Evolutionary conservation across 306 rosid species (phyloP).

Genomic region (Begonia peltatifolia): DNA sequence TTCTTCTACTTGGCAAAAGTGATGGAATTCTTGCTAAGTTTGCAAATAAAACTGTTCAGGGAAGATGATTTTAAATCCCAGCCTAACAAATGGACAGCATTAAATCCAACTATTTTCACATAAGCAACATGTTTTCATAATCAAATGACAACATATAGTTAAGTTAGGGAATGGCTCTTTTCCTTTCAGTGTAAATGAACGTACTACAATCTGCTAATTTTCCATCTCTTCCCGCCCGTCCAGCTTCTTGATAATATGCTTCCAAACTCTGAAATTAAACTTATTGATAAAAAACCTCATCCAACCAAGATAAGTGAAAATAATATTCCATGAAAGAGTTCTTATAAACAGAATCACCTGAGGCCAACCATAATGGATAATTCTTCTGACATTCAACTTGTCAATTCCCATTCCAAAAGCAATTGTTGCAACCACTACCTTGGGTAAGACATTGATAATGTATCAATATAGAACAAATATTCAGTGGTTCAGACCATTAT

Average conservation of each 20-base stretch:
- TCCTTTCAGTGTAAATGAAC: slow-evolving; percentile 5
- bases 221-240: slow-evolving; percentile 97
- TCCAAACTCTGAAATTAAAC: slow-evolving; percentile 64
- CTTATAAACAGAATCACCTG: slow-evolving; percentile 34
- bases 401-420: slow-evolving; percentile 96
- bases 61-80: not conserved
- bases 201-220: slow-evolving; percentile 78
- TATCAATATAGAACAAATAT: no score
- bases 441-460: no score
- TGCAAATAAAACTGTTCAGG: slow-evolving; percentile 55
- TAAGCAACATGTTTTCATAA: not conserved
- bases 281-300: slow-evolving; percentile 9
- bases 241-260: slow-evolving; percentile 96
- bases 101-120: not conserved
- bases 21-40: slow-evolving; percentile 64
- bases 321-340: not conserved
- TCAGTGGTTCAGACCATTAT: no score
- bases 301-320: not conserved
- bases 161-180: no score
- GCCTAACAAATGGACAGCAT: not conserved
- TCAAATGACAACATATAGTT: no score
- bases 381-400: slow-evolving; percentile 77
- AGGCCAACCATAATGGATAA: slow-evolving; percentile 98
- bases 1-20: slow-evolving; percentile 76
- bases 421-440: slow-evolving; percentile 65